phyloP scores from a whole-genome alignment of 2,329 filamentous ascomycete species.

The Dryadomyces quercivorus region DNA sequence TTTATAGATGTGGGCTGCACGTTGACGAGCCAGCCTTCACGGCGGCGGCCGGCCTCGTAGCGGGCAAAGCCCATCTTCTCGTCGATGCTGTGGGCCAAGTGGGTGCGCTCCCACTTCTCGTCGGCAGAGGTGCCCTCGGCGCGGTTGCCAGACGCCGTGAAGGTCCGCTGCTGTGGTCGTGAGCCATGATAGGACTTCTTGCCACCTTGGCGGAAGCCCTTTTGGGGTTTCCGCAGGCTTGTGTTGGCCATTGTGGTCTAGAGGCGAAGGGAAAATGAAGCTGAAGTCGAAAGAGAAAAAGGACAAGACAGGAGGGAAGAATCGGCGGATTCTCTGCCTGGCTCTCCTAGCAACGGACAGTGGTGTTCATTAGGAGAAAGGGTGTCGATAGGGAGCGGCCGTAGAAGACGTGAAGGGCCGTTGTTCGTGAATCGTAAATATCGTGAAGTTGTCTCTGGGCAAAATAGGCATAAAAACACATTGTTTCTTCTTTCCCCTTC shows the following conservation, averaged over 20 bases:
- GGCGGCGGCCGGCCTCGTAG: constrained; percentile 76
- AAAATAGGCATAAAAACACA: not conserved
- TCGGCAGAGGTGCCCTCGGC: constrained; percentile 82
- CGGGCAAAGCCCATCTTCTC: constrained; percentile 89
- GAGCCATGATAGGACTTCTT: constrained; percentile 64
- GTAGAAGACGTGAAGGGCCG: not conserved
- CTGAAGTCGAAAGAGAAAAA: not conserved
- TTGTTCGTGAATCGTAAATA: not conserved
- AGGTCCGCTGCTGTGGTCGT: constrained; percentile 45
- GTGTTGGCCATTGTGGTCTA: constrained; percentile 42
- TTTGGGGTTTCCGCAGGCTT: constrained; percentile 42
- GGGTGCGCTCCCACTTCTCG: constrained; percentile 80
- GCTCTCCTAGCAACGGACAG: not conserved
- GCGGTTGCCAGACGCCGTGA: constrained; percentile 62
- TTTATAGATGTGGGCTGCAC: constrained; percentile 83
- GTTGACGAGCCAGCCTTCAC: constrained; percentile 84
- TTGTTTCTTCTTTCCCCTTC: not conserved
- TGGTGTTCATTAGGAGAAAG: not conserved
- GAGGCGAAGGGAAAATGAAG: not conserved
- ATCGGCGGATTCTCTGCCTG: not conserved
- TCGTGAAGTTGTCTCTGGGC: not conserved
- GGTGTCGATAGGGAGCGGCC: not conserved
- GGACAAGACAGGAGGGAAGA: not conserved
- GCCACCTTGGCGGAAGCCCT: constrained; percentile 52
- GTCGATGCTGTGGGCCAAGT: constrained; percentile 79